These are phyloP conservation scores for Hsuehochloa calcarea DNA, from an alignment of 176 grass and related monocot genomes.

Conservation along the genomic window DNA sequence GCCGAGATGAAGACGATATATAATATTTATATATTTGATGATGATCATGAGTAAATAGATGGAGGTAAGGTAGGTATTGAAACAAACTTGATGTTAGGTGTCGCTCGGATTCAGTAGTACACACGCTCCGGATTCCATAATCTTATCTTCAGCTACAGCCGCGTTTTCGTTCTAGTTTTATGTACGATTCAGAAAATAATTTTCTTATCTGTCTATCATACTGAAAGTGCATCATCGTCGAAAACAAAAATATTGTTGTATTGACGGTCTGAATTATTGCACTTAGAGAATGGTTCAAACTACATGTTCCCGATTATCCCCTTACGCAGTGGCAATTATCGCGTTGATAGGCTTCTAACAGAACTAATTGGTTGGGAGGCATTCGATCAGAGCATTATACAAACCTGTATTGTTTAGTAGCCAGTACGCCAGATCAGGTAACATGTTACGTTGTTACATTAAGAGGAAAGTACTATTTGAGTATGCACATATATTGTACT, in stretches of 20 bases:
- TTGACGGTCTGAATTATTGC: background rate
- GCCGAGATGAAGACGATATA: no score
- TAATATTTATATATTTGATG: no score
- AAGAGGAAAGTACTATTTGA: background rate
- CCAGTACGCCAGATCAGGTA: background rate
- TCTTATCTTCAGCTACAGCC: background rate
- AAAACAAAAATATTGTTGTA: background rate
- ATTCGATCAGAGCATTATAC: background rate
- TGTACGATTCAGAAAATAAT: background rate
- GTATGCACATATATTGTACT: background rate
- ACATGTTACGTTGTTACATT: background rate
- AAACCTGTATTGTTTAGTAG: background rate
- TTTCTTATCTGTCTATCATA: background rate
- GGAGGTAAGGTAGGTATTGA: background rate
- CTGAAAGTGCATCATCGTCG: background rate
- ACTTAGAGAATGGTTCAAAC: background rate
- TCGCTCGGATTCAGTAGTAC: background rate
- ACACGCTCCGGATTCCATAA: background rate
- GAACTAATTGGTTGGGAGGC: constrained; percentile 31
- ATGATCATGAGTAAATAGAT: no score
- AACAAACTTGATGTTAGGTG: background rate
- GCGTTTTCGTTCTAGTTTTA: background rate
- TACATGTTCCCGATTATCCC: background rate
- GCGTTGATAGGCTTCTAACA: background rate
- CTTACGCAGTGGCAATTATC: background rate